phyloP scores from a whole-genome alignment of 805 yeast species.

The Blastobotrys terrestris region DNA sequence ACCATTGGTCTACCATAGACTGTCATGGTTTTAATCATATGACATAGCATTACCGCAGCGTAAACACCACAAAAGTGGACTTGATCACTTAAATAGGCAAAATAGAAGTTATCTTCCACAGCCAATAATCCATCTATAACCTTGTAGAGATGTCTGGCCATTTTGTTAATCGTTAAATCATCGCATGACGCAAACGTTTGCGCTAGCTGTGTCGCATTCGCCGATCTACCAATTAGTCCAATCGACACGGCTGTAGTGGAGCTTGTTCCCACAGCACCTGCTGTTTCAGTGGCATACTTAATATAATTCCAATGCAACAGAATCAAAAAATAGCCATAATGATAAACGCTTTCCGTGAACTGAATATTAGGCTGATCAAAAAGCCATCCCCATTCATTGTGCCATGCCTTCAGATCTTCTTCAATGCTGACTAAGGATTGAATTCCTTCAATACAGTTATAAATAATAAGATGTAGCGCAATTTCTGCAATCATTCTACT shows the following conservation, averaged over 20 bases:
- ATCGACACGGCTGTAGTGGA: conserved; percentile 1
- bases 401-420: conserved; percentile 54
- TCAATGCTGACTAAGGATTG: conserved; percentile 34
- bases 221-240: conserved; percentile 2
- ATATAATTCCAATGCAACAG: conserved; percentile 35
- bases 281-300: conserved; percentile 3
- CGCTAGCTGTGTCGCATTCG: conserved; percentile 4
- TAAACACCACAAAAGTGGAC: conserved; percentile 41
- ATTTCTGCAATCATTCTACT: conserved; percentile 79
- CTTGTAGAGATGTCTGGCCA: conserved; percentile 38
- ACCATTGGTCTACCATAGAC: conserved; percentile 5
- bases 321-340: conserved; percentile 52
- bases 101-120: conserved; percentile 47
- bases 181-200: conserved; percentile 12
- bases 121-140: conserved; percentile 38
- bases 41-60: conserved; percentile 19
- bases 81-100: conserved; percentile 67
- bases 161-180: conserved; percentile 27
- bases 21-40: conserved; percentile 9
- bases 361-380: conserved; percentile 67
- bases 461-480: conserved; percentile 50
- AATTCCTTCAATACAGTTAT: conserved; percentile 46
- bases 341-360: conserved; percentile 65
- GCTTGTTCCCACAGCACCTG: neutral
- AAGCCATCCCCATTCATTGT: conserved; percentile 60